phyloP scores from a whole-genome alignment of 306 rosid species.

The Gynostemma pentaphyllum region DNA sequence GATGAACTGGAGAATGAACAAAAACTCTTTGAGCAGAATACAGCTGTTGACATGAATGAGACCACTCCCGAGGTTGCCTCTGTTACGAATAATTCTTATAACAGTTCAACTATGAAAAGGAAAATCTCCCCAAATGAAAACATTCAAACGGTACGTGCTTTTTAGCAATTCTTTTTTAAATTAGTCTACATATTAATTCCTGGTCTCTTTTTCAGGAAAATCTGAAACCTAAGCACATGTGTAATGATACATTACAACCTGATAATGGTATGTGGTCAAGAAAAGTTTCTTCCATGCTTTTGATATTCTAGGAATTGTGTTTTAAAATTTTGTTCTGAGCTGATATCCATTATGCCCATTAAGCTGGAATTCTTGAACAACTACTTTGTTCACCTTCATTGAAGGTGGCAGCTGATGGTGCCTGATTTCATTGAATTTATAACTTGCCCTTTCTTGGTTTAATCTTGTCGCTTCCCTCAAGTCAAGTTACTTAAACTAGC shows the following conservation, averaged over 20 bases:
- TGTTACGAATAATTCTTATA: conserved; percentile 16
- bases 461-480: not conserved
- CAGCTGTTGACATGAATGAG: conserved; percentile 12
- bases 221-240: conserved; percentile 29
- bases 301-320: not conserved
- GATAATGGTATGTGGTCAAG: conserved; percentile 31
- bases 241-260: conserved; percentile 18
- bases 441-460: too few relatives aligned
- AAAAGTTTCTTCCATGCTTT: not conserved
- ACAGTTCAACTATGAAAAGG: conserved; percentile 39
- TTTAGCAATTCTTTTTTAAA: conserved; percentile 10
- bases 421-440: too few relatives aligned
- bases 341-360: not conserved
- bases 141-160: conserved; percentile 37
- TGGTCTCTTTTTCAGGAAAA: conserved; percentile 41
- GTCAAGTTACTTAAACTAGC: too few relatives aligned
- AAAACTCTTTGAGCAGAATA: conserved; percentile 12
- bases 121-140: conserved; percentile 35
- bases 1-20: conserved; percentile 23
- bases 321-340: not conserved
- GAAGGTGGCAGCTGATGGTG: too few relatives aligned
- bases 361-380: too few relatives aligned
- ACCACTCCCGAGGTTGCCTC: conserved; percentile 23
- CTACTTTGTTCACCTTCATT: too few relatives aligned
- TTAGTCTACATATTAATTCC: not conserved